Base-by-base conservation (phyloP, 768 basidiomycete genomes). In the Russula earlei region DNA sequence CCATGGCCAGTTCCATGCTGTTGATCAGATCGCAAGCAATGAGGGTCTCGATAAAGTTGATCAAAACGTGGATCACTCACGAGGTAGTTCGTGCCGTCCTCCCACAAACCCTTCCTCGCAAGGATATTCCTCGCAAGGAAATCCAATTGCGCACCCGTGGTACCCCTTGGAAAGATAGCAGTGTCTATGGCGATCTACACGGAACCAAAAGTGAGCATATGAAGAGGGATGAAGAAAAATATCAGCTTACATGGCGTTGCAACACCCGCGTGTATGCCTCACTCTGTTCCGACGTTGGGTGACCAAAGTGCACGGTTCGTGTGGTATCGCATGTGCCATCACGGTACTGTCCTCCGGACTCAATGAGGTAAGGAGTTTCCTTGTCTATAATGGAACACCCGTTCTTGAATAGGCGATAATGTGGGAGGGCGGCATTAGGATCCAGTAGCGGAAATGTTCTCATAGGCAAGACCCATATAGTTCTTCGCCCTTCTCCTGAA, bases 261-360 rank as follows among this genome's bases (percentile, higher is more conserved):
- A 99, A 68, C 41, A 98, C 96, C 43, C 92, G 78, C 29, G 96
- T 99, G 70, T 84, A 99, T 1, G 95, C 92, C 62, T 93, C 87
- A 67, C 82, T 85, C 67, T 91, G 84, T 60, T 91, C 86, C n/a
- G 75, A 58, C 17, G 85, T 82, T 7, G 89, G 88, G n/a, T 83
- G 79, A 40, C 92, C 91, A 65, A 65, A n/a, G n/a, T n/a, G n/a
- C n/a, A n/a, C n/a, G n/a, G n/a, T n/a, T n/a, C n/a, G n/a, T n/a
- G n/a, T n/a, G n/a, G n/a, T n/a, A n/a, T n/a, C n/a, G n/a, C n/a
- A n/a, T n/a, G n/a, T n/a, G n/a, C n/a, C n/a, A n/a, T 97, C 94
- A 60, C 77, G 74, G 68, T 87, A 91, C 67, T 92, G 85, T 5
- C 85, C 92, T 45, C 94, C 94, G 14, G 91, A 92, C 70, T 97